Conservation (phyloP, 116 monocot species). For the Dioscorea cayenensis region DNA sequence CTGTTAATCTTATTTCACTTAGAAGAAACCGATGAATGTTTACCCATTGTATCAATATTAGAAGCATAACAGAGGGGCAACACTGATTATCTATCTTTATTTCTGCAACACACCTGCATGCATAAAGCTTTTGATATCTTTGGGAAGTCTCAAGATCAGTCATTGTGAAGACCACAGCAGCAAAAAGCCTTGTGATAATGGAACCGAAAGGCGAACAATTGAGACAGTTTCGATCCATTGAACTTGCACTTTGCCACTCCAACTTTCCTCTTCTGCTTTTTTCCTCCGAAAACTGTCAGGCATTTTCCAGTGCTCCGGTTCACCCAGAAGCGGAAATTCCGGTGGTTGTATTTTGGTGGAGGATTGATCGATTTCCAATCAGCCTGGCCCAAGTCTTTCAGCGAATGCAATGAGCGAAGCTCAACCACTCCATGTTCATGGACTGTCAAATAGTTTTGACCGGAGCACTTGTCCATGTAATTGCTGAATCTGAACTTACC, state of each 20-base stretch:
- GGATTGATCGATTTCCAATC: slow-evolving; percentile 28
- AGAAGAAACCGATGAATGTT: no score
- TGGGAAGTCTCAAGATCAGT: slow-evolving; percentile 9
- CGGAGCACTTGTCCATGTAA: slow-evolving; percentile 34
- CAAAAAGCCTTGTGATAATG: slow-evolving; percentile 27
- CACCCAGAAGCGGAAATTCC: slow-evolving; percentile 11
- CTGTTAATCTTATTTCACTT: no score
- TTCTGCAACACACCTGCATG: not conserved
- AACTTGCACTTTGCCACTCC: slow-evolving; percentile 10
- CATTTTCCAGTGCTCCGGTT: slow-evolving; percentile 23
- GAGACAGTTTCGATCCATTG: slow-evolving; percentile 15
- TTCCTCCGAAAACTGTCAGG: slow-evolving; percentile 11
- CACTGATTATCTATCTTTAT: no score
- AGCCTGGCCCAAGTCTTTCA: slow-evolving; percentile 11
- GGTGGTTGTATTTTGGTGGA: not conserved
- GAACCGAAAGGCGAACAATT: slow-evolving; percentile 22
- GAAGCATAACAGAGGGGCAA: no score
- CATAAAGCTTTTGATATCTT: not conserved
- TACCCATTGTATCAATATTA: no score
- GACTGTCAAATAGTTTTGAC: slow-evolving; percentile 13
- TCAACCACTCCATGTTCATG: slow-evolving; percentile 7
- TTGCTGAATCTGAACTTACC: slow-evolving; percentile 17
- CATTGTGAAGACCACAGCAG: slow-evolving; percentile 17
- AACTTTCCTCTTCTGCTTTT: slow-evolving; percentile 5
- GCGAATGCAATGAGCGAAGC: slow-evolving; percentile 7